Base-by-base conservation (phyloP, 495 filamentous ascomycete species). In the Aspergillus leporis region DNA sequence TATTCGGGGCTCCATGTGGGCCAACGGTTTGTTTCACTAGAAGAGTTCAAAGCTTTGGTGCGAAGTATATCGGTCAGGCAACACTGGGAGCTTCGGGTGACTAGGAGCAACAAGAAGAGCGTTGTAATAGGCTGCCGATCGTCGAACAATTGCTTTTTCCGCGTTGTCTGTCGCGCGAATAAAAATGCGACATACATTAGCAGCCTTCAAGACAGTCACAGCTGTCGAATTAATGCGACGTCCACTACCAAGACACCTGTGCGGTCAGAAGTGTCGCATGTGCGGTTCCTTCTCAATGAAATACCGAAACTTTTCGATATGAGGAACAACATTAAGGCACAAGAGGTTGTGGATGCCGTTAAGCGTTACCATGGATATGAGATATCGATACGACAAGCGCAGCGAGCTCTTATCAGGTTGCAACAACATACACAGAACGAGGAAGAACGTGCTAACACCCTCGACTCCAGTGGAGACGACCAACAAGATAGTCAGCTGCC, bases 261-360 rank as follows among this genome's bases (percentile, higher is more conserved):
- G 32, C 76, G 75, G 51, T 78, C 76, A 4, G 76, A 78, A 59
- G 76, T 73, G n/a, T 78, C 76, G n/a, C 76, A 79, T 64, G 74
- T 79, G 23, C 74, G 75, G 3, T 79, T 78, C 36, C 61, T 79
- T 28, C 67, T 77, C 14, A 70, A 66, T 18, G 76, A 79, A 53
- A 79, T 78, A n/a, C 76, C 75, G 1, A 79, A 77, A 51, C 65
- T 79, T 3, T 79, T 79, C 61, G 74, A 79, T 50, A 76, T 75
- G 70, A 73, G 69, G 38, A 69, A 53, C 56, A 72, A 61, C 30
- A 74, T 79, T 50, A 74, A 66, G 49, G 76, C 68, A 25, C 69
- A 74, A 62, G 70, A 78, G 48, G 75, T 78, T 23, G 75, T 75
- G 54, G 66, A 75, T 56, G 71, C 72, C 1, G 73, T 82, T 46